Conservation (phyloP, 2,329 filamentous ascomycete species). For the Fusarium brachygibbosum region DNA sequence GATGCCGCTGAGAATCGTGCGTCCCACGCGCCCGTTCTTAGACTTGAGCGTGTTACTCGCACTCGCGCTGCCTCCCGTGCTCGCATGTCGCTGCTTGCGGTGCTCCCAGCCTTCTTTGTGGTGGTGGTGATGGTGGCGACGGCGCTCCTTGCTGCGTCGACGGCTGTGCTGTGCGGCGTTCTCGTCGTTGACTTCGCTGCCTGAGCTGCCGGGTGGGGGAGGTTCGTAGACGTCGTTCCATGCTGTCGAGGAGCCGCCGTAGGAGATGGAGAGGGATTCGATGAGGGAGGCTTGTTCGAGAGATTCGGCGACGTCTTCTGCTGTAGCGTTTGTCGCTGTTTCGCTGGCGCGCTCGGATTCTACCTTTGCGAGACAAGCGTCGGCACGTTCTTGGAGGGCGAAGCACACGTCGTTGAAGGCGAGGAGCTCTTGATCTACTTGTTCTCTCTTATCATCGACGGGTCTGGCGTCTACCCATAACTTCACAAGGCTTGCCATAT, state of each 20-base stretch:
- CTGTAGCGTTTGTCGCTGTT: constrained; percentile 46
- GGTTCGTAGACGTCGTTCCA: constrained; percentile 51
- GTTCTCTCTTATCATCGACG: constrained; percentile 53
- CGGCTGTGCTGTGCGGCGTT: constrained; percentile 26
- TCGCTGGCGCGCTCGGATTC: constrained; percentile 61
- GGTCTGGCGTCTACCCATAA: constrained; percentile 76
- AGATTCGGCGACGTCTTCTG: constrained; percentile 61
- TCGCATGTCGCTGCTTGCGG: constrained; percentile 50
- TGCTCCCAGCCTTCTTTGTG: constrained; percentile 43
- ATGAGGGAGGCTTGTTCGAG: constrained; percentile 61
- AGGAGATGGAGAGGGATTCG: constrained; percentile 53
- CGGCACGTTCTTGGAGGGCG: constrained; percentile 64
- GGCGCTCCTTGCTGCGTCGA: constrained; percentile 53
- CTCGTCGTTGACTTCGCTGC: constrained; percentile 59
- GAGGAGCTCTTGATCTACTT: constrained; percentile 64
- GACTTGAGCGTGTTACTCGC: constrained; percentile 52
- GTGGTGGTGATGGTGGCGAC: constrained; percentile 48
- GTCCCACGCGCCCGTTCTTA: constrained; percentile 58
- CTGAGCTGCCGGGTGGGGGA: constrained; percentile 64
- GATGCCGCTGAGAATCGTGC: constrained; percentile 60
- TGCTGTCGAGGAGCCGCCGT: constrained; percentile 46
- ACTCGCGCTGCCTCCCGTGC: constrained; percentile 48
- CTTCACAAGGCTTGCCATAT: constrained; percentile 85
- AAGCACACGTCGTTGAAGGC: constrained; percentile 67
- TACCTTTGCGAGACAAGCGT: constrained; percentile 65